Evolutionary conservation across 495 filamentous ascomycete species (phyloP).

Genomic region (Neurospora tetraspora): DNA sequence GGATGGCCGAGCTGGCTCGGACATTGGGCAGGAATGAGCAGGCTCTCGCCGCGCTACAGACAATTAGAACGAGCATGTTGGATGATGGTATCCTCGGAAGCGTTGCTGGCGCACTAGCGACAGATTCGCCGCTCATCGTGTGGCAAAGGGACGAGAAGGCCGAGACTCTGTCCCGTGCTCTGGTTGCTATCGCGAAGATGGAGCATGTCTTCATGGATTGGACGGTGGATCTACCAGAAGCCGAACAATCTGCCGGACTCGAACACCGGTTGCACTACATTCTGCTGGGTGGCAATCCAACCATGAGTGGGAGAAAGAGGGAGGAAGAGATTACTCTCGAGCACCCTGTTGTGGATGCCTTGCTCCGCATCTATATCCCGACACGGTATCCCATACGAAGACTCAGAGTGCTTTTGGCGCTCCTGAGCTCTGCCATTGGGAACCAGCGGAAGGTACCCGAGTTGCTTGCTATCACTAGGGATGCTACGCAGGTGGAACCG

Average conservation of each 20-base stretch:
- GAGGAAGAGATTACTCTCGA: conserved; percentile 21
- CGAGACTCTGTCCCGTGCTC: conserved; percentile 32
- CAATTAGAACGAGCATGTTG: conserved; percentile 34
- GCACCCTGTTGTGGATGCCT: conserved; percentile 25
- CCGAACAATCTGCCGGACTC: conserved; percentile 37
- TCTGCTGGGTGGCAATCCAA: conserved; percentile 14
- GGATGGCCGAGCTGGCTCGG: conserved; percentile 36
- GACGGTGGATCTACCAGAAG: conserved; percentile 30
- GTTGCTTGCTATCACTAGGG: conserved; percentile 30
- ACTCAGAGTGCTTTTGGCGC: conserved; percentile 27
- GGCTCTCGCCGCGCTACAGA: conserved; percentile 32
- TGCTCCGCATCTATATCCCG: conserved; percentile 33
- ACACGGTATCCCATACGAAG: conserved; percentile 35
- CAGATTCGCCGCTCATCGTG: conserved; percentile 21
- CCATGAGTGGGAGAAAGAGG: conserved; percentile 3
- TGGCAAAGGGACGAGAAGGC: conserved; percentile 31
- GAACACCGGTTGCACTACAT: conserved; percentile 39
- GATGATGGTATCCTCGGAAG: conserved; percentile 33
- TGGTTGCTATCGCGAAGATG: conserved; percentile 36
- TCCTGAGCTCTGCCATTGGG: conserved; percentile 29
- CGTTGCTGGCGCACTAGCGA: conserved; percentile 25
- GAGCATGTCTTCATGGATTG: conserved; percentile 36
- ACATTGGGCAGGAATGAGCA: conserved; percentile 28
- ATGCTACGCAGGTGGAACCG: conserved; percentile 19
- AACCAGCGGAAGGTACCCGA: conserved; percentile 18